These are phyloP conservation scores for Anacardium occidentale DNA, from an alignment of 345 rosid genomes.

Conservation along the genomic window DNA sequence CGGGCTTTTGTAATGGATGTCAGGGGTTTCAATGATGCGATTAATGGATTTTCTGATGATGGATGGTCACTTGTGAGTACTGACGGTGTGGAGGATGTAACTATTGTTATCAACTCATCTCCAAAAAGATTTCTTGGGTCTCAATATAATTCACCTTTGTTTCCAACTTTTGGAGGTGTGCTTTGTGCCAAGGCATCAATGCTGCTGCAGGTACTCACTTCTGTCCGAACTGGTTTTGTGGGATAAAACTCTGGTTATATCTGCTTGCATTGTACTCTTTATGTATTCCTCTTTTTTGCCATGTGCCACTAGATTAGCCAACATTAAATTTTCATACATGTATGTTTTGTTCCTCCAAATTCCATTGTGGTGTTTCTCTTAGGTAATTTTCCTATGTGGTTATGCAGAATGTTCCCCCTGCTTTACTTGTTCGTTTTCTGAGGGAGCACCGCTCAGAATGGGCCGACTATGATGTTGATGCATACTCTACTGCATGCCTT, in stretches of 20 bases:
- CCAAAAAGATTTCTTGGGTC: constrained; percentile 70
- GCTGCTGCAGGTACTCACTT: constrained; percentile 74
- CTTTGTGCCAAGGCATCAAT: constrained; percentile 95
- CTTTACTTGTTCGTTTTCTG: constrained; percentile 79
- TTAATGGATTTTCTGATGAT: constrained; percentile 88
- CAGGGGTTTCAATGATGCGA: constrained; percentile 98
- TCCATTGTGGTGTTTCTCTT: background rate
- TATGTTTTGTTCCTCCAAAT: background rate
- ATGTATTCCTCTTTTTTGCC: background rate
- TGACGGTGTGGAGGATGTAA: constrained; percentile 89
- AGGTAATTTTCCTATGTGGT: background rate
- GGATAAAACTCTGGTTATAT: background rate
- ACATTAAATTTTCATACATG: background rate
- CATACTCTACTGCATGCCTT: constrained; percentile 81
- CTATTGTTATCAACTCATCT: constrained; percentile 70
- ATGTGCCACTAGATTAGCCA: background rate
- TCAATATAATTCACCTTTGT: constrained; percentile 57
- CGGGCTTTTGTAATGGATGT: constrained; percentile 17
- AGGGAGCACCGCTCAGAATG: constrained; percentile 98
- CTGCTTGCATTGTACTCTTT: background rate
- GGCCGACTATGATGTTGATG: constrained; percentile 94
- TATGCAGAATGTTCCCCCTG: constrained; percentile 88
- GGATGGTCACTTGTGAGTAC: constrained; percentile 86
- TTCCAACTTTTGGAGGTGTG: constrained; percentile 84
- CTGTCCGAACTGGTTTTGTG: background rate